phyloP scores from a whole-genome alignment of 2,329 filamentous ascomycete genomes.

The Colletotrichum chrysophilum region DNA sequence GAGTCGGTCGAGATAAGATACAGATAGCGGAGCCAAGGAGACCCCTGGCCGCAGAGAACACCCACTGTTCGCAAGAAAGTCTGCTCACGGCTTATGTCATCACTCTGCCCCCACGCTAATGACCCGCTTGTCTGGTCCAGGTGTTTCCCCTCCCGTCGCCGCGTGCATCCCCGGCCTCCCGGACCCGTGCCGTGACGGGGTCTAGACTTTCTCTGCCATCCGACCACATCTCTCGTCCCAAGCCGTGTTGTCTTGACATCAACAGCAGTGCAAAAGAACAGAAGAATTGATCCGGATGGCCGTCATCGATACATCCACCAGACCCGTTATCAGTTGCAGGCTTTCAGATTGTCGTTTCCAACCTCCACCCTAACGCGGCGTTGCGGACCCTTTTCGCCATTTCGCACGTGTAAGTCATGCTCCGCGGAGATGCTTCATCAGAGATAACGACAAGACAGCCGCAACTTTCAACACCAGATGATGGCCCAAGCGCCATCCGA shows the following conservation, averaged over 20 bases:
- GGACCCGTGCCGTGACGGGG: not conserved
- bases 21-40: conserved; percentile 14
- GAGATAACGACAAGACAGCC: conserved; percentile 19
- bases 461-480: not conserved
- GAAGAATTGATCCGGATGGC: not conserved
- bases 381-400: conserved; percentile 8
- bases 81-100: not conserved
- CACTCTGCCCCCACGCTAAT: not conserved
- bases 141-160: conserved; percentile 4
- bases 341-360: conserved; percentile 10
- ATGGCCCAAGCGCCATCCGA: not conserved
- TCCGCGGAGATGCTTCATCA: conserved; percentile 20
- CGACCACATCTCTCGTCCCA: not conserved
- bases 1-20: conserved; percentile 17
- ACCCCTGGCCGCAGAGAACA: not conserved
- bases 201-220: not conserved
- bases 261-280: not conserved
- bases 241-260: not conserved
- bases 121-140: conserved; percentile 12
- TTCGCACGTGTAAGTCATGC: conserved; percentile 8
- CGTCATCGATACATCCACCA: not conserved
- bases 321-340: conserved; percentile 1
- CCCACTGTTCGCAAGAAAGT: not conserved
- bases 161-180: conserved; percentile 10
- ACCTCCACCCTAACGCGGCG: conserved; percentile 15